phyloP scores from a whole-genome alignment of 2,329 filamentous ascomycete genomes.

The Alternaria arbusti region DNA sequence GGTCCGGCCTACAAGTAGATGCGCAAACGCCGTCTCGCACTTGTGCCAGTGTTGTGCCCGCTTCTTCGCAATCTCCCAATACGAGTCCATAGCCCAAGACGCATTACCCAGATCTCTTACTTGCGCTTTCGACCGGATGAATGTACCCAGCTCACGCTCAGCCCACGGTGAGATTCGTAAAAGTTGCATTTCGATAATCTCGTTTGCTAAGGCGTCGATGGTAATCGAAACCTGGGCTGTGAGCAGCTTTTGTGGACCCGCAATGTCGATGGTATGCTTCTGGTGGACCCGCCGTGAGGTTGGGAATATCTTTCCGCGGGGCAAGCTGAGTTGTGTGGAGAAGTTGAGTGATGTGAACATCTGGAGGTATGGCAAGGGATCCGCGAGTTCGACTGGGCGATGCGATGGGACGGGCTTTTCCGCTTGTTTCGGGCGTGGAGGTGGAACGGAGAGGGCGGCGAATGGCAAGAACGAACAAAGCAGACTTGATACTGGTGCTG shows the following conservation, averaged over 20 bases:
- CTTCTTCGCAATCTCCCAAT: slow-evolving; percentile 66
- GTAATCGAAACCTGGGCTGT: slow-evolving; percentile 63
- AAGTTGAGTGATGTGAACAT: slow-evolving; percentile 73
- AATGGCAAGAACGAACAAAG: slow-evolving; percentile 52
- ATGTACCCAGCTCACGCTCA: slow-evolving; percentile 63
- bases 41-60: slow-evolving; percentile 69
- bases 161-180: slow-evolving; percentile 64
- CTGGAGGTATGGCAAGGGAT: slow-evolving; percentile 73
- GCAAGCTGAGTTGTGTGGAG: slow-evolving; percentile 57
- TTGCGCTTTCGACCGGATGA: slow-evolving; percentile 52
- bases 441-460: slow-evolving; percentile 29
- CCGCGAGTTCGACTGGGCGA: slow-evolving; percentile 65
- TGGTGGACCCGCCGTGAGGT: slow-evolving; percentile 26
- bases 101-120: slow-evolving; percentile 64
- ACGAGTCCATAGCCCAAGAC: slow-evolving; percentile 72
- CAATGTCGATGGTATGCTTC: slow-evolving; percentile 62
- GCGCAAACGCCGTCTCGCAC: slow-evolving; percentile 58
- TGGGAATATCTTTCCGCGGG: slow-evolving; percentile 17
- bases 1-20: slow-evolving; percentile 26
- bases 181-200: slow-evolving; percentile 63
- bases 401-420: slow-evolving; percentile 64
- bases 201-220: slow-evolving; percentile 50
- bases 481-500: slow-evolving; percentile 38
- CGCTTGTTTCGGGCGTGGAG: slow-evolving; percentile 30
- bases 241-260: slow-evolving; percentile 62